phyloP scores from a whole-genome alignment of 23 red algal genomes.

The Gracilariopsis chorda region DNA sequence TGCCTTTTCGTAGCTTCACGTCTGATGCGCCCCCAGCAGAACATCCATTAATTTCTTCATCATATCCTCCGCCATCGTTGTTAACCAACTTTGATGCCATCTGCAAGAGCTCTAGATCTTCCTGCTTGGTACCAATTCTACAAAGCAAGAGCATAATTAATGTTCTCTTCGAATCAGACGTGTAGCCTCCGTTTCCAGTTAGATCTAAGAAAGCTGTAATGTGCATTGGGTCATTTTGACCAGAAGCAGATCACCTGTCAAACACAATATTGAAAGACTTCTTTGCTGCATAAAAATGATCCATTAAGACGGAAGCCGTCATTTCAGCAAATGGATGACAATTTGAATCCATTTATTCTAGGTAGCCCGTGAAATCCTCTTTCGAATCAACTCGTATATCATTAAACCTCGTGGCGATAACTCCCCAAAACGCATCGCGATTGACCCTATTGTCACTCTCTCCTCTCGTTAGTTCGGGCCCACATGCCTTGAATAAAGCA shows the following conservation, averaged over 20 bases:
- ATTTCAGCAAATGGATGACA: background rate
- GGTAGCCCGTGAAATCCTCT: background rate
- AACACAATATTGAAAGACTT: background rate
- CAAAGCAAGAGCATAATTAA: background rate
- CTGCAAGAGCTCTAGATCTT: background rate
- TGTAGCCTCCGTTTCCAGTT: background rate
- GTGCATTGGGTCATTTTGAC: background rate
- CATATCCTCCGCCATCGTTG: background rate
- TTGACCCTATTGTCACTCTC: background rate
- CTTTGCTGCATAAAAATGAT: background rate
- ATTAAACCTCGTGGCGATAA: background rate
- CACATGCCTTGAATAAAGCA: background rate
- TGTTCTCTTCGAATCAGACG: background rate
- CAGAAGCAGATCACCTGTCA: background rate
- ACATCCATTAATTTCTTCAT: background rate
- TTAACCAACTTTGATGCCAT: background rate
- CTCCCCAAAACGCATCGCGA: background rate
- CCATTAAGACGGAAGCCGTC: background rate
- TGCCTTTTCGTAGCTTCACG: too few relatives aligned
- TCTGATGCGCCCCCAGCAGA: background rate
- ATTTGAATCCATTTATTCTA: background rate
- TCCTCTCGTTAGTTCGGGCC: background rate
- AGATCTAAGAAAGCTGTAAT: background rate
- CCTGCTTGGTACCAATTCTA: background rate
- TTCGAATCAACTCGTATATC: background rate